phyloP scores from a whole-genome alignment of 2,329 filamentous ascomycete genomes.

The Nothomitra cinnamomea region DNA sequence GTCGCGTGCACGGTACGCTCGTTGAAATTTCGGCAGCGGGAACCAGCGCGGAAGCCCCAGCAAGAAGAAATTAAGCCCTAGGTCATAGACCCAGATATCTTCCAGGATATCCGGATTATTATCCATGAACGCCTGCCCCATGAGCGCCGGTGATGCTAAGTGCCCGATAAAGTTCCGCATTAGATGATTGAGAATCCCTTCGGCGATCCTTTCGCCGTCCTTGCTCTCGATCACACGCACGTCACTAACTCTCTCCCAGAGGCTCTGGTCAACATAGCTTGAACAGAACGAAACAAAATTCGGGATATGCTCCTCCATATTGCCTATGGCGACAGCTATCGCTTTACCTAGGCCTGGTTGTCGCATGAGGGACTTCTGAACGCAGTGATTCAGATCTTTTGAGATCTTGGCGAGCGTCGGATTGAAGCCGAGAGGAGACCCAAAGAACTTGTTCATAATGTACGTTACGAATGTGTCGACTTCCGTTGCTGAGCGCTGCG shows the following conservation, averaged over 20 bases:
- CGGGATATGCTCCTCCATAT: conserved; percentile 29
- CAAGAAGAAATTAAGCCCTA: conserved; percentile 34
- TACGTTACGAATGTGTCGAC: conserved; percentile 18
- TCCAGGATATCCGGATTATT: conserved; percentile 35
- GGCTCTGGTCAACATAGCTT: conserved; percentile 42
- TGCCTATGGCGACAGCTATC: conserved; percentile 21
- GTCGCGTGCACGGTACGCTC: conserved; percentile 26
- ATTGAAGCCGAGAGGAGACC: conserved; percentile 22
- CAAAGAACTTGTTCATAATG: conserved; percentile 26
- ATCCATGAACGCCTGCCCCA: conserved; percentile 33
- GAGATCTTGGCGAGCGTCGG: conserved; percentile 20
- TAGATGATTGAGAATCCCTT: conserved; percentile 34
- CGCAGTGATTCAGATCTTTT: conserved; percentile 22
- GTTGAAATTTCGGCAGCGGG: conserved; percentile 32
- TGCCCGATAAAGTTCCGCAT: conserved; percentile 40
- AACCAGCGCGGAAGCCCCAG: conserved; percentile 38
- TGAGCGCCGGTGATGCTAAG: conserved; percentile 30
- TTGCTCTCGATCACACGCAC: conserved; percentile 24
- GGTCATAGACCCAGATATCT: conserved; percentile 38
- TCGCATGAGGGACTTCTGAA: conserved; percentile 25
- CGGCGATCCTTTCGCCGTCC: conserved; percentile 28
- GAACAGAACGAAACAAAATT: conserved; percentile 41
- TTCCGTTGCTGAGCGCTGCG: conserved; percentile 16
- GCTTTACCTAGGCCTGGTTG: conserved; percentile 29
- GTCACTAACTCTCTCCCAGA: conserved; percentile 40